phyloP scores from a whole-genome alignment of 2,329 filamentous ascomycete genomes.

The Tolypocladium ovalisporum region DNA sequence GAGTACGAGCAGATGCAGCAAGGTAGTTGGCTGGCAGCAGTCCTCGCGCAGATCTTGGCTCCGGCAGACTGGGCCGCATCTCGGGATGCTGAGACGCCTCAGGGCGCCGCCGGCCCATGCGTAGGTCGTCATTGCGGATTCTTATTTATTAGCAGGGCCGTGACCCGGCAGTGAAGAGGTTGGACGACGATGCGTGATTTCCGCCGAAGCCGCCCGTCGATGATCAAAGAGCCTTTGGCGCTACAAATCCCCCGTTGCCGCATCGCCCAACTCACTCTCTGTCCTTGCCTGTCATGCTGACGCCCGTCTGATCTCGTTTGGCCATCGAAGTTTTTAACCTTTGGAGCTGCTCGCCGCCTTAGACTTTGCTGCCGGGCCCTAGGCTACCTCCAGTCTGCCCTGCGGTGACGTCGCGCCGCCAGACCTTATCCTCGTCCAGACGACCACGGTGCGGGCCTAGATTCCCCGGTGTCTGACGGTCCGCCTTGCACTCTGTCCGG shows the following conservation, averaged over 20 bases:
- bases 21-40: neutral
- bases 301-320: neutral
- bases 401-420: neutral
- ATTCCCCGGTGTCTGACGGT: too few species aligned
- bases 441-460: neutral
- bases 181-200: neutral
- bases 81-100: conserved; percentile 4
- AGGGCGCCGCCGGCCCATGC: neutral
- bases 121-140: neutral
- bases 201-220: neutral
- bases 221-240: neutral
- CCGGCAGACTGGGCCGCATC: neutral
- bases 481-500: neutral
- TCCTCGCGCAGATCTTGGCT: neutral
- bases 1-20: too few species aligned
- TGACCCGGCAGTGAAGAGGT: neutral
- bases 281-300: neutral
- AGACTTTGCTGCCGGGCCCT: neutral
- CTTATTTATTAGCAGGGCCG: neutral
- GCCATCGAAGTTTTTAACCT: too few species aligned
- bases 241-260: neutral
- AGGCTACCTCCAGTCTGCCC: neutral
- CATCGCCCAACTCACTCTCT: neutral
- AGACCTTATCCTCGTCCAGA: neutral
- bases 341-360: neutral